Evolutionary conservation across 2,329 filamentous ascomycete genomes (phyloP), one percentile per base, ranked within the genome.

Genomic region (Fusarium miscanthi): DNA sequence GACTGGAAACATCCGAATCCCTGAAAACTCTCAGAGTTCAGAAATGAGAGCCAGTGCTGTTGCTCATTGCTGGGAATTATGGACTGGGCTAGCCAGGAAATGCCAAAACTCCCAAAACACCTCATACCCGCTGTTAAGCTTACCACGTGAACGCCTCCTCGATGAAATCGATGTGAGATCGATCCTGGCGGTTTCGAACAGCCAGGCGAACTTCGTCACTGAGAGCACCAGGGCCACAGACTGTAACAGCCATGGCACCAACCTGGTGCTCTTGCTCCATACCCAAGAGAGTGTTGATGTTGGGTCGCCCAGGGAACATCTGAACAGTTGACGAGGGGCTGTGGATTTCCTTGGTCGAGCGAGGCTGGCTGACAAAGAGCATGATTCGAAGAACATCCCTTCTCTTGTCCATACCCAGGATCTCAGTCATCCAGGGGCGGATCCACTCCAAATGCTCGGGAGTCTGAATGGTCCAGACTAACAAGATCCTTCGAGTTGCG

Each of bases 401-500:
- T 54, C 92, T 89, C 80, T 87, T 89, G 63, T 93, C 91, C 90
- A 94, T 92, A 65, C 89, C 88, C 42, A 94, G 85, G 69, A 94
- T 94, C 77, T 91, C 87, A 7, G 92, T 94, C 93, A 95, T 94
- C 92, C 92, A 94, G 12, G 92, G 91, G 51, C 92, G 87, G 78
- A 94, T 94, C 92, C 92, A 95, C 81, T 95, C 92, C 35, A 95
- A 86, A 80, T 94, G 92, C 83, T 94, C 93, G 75, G 91, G 91
- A 76, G 88, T 92, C 76, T 93, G 93, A 63, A 95, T 92, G 53
- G 91, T 91, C 93, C 93, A 95, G 43, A 94, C 89, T 30, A 95
- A 86, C 9, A 94, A 85, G 54, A 95, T 86, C 79, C 91, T 92
- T 70, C 91, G 89, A 3, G 91, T 90, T 2, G 92, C 91, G 10